A percentile compares a stretch with the other conserved stretches of the same genome.
Evolutionary conservation across 768 basidiomycete species (phyloP).

Genomic region (Boletus coccyginus): DNA sequence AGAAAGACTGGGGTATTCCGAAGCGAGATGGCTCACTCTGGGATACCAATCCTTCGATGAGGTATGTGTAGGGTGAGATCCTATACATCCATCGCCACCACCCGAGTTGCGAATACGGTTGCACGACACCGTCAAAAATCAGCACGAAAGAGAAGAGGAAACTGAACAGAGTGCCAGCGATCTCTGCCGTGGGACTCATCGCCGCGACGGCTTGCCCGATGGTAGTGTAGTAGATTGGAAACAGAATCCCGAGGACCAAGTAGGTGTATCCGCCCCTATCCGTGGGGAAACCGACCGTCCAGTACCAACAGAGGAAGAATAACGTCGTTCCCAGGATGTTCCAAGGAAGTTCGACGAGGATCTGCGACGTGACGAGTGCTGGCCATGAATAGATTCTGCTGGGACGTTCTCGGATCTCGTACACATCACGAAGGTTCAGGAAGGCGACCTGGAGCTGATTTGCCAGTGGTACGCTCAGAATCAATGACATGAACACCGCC

Average conservation of each 20-base stretch:
- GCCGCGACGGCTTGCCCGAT: constrained; percentile 61
- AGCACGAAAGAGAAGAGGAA: constrained; percentile 62
- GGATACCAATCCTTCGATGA: constrained; percentile 47
- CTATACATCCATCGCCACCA: constrained; percentile 77
- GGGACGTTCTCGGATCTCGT: constrained; percentile 64
- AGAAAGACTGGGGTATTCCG: not conserved
- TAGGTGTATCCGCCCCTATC: constrained; percentile 59
- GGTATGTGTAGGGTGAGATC: constrained; percentile 53
- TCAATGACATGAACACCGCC: constrained; percentile 56
- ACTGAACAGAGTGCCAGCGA: constrained; percentile 56
- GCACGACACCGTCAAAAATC: constrained; percentile 68
- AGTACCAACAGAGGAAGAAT: constrained; percentile 68
- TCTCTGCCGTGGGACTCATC: constrained; percentile 57
- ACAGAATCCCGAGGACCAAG: constrained; percentile 51
- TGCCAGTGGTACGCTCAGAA: constrained; percentile 49
- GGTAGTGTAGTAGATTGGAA: constrained; percentile 60
- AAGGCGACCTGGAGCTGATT: constrained; percentile 65
- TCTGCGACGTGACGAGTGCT: constrained; percentile 51
- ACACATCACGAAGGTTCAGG: constrained; percentile 55
- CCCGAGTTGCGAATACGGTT: constrained; percentile 55
- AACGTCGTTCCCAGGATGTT: constrained; percentile 56
- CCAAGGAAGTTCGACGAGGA: constrained; percentile 60
- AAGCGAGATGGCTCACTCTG: constrained; percentile 39
- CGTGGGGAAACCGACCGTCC: constrained; percentile 59
- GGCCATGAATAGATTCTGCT: constrained; percentile 67